Base-by-base conservation (phyloP, 106 monocot genomes). In the Triglochin maritima region DNA sequence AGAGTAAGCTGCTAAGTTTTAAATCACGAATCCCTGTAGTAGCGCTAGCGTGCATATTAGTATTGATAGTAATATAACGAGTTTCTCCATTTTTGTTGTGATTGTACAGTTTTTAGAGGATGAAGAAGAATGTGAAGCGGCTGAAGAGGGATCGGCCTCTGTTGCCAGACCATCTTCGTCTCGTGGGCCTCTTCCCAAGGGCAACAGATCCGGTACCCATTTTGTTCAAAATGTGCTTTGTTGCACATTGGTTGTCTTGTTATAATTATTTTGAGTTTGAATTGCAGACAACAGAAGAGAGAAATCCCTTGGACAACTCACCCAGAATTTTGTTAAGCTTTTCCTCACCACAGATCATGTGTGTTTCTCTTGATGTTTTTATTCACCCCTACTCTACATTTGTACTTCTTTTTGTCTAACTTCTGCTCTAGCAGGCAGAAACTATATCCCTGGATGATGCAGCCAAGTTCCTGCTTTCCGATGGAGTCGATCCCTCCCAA, bases 301-400 rank as follows among this genome's bases (percentile, higher is more conserved):
- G 74, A 96, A 96, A 57, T 96, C 91, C 1, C 74, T 96, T 29
- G 96, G 91, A 7, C 78, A 77, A 70, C 90, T 96, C 47, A 91
- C 90, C 2, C 87, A 88, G 77, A 91, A 91, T 62, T 96, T 96
- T 72, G 86, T 96, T 41, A 96, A 88, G 59, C 85, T 96, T 46
- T 86, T 96, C 67, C 83, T 96, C 6, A 86, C 76, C 11, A 64
- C 76, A 54, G 72, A 91, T 64, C 91, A 77, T 62, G 53, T 53
- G 42, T 49, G 7, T 9, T 56, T 8, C 68, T 46, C 10, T 58
- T 5, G 5, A 5, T 8, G 15, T 14, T 58, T 13, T 58, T 11
- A 13, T 46, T 68, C 43, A 51, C 17, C 6, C 0, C 17, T 8
- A 52, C 0, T 8, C 11, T 52, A 8, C 52, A 52, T 52, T 6